Evolutionary conservation across 1,139 yeast genomes (phyloP), one percentile per base, ranked within the genome.

Genomic region (Yueomyces sp.): DNA sequence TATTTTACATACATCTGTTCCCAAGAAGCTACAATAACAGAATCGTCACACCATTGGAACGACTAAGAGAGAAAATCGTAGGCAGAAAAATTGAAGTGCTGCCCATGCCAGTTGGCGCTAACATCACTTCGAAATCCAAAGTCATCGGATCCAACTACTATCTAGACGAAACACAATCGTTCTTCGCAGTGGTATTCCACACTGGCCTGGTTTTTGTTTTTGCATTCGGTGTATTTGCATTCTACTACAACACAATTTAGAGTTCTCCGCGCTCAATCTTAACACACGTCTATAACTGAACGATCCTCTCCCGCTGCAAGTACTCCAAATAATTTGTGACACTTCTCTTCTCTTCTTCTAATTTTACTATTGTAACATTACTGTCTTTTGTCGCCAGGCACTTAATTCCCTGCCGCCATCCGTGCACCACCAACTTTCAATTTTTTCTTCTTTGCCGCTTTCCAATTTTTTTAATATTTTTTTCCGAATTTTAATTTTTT

Each of bases 11-110:
- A 43, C 43, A 46, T 33, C 42, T 51, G 12, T 45, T 42, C 33
- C 58, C 60, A 5, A 37, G 32, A 9, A 48, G 51, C 6, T 56
- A 51, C 40, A 52, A 55, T 41, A 45, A 40, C 32, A 41, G 31
- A 4, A 31, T 54, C 4, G 55, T 48, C 3, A 41, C 39, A 27
- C 42, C 38, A 26, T 38, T 52, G 42, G 50, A 35, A 38, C 41
- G 38, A 38, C n/a, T 33, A 5, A 33, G 35, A 33, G 35, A 33
- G n/a, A 33, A 11, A 33, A 6, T 29, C 1, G n/a, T 33, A 11
- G 35, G 35, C 6, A 9, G 19, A 3, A 33, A 33, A 9, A 33
- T 4, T 33, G 35, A 33, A 11, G 5, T 33, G n/a, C 41, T 38
- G 29, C 54, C 52, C 5, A 37, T 51, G 34, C 54, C 54, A 3